Base-by-base conservation (phyloP, 2,329 filamentous ascomycete genomes). In the Fusarium pseudograminearum region DNA sequence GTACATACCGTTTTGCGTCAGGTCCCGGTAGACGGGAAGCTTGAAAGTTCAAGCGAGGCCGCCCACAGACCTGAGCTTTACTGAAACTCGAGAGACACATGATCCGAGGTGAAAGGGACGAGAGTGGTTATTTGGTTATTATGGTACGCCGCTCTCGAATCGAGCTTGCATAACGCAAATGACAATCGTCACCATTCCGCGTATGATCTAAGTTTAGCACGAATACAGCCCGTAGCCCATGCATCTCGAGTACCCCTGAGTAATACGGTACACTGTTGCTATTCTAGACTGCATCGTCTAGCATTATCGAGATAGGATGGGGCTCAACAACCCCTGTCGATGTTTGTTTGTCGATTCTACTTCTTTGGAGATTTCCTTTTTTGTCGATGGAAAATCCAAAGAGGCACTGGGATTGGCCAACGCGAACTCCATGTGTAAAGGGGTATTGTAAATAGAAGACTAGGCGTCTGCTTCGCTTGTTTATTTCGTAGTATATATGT, bases 391-490 rank as follows among this genome's bases (percentile, higher is more conserved):
- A 26, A 41, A 60, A 20, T 18, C 14, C 11, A 44, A 47, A 18
- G 26, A 41, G 38, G 36, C 30, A 15, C 33, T 47, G 20, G 44
- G 59, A 69, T 69, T 69, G 65, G 65, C 44, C 24, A 41, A 61
- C 28, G 41, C 20, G 36, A 45, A 42, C 40, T 33, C 45, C n/a
- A 44, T 61, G 42, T 44, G 12, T 40, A 12, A 40, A 40, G 7
- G 14, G 16, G 36, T 61, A 53, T 41, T 33, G 59, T 18, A 69
- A 57, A 61, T 33, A 44, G 41, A 47, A 42, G 26, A 48, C 38
- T 18, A 41, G 40, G 26, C 47, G 44, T 67, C 50, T 33, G 46
- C 22, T 30, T 57, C 46, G 63, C 41, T 57, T 61, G 38, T 53
- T 36, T 31, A 34, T 63, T 57, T 54, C 34, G 28, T 45, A 28